Percentiles rank a stretch among this genome's conserved stretches.
phyloP scores from a whole-genome alignment of 176 grass and related monocot species.

The sorghum (Sorghum bicolor) region Sorghum_bicolor_NCBIv3 NC_012871.2:51257001-51257500 shows the following conservation, averaged over 20 bases:
- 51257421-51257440: too few species aligned
- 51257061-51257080: slow-evolving; percentile 19
- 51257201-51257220: neutral
- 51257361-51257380: too few species aligned
- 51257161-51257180: neutral
- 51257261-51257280: too few species aligned
- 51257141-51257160: neutral
- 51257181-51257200: neutral
- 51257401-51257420: too few species aligned
- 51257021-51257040: slow-evolving; percentile 35
- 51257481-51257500: too few species aligned
- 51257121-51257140: slow-evolving; percentile 39
- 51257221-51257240: neutral
- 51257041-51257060: slow-evolving; percentile 33
- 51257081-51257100: neutral
- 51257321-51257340: too few species aligned
- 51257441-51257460: too few species aligned
- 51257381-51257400: too few species aligned
- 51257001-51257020: neutral
- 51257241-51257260: neutral
- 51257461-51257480: too few species aligned
- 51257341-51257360: too few species aligned
- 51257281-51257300: too few species aligned
- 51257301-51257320: too few species aligned
- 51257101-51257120: slow-evolving; percentile 30